Evolutionary conservation across 2,329 filamentous ascomycete genomes (phyloP).

Genomic region (Aspergillus sp.): DNA sequence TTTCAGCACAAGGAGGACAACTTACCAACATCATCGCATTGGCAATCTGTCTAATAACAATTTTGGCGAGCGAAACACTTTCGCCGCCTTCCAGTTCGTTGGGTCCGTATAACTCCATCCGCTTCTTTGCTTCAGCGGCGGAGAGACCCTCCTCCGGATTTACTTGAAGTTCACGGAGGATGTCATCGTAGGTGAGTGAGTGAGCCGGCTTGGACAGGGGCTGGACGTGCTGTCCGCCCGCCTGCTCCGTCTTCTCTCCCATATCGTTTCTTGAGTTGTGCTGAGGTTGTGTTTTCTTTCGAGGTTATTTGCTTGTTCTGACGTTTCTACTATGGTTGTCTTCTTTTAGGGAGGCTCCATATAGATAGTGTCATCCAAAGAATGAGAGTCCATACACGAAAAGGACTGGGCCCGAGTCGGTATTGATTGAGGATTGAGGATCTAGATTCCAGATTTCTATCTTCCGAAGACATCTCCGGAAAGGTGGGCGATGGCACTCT

Average conservation of each 20-base stretch:
- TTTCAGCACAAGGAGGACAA: slow-evolving; percentile 2
- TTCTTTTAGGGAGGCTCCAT: slow-evolving; percentile 32
- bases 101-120: slow-evolving; percentile 58
- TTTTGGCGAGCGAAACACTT: slow-evolving; percentile 69
- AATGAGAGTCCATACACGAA: slow-evolving; percentile 34
- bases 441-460: slow-evolving; percentile 1
- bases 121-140: slow-evolving; percentile 52
- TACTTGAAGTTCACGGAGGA: slow-evolving; percentile 56
- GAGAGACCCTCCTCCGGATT: slow-evolving; percentile 60
- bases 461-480: neutral
- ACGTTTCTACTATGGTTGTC: slow-evolving; percentile 12
- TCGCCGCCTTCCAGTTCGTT: slow-evolving; percentile 66
- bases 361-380: slow-evolving; percentile 31
- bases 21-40: slow-evolving; percentile 68
- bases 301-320: neutral
- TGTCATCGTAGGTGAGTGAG: slow-evolving; percentile 54
- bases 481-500: slow-evolving; percentile 5
- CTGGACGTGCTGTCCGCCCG: slow-evolving; percentile 11
- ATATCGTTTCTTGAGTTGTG: slow-evolving; percentile 2
- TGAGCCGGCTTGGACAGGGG: slow-evolving; percentile 65
- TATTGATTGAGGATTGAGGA: slow-evolving; percentile 13
- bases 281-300: neutral
- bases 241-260: neutral
- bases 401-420: slow-evolving; percentile 5
- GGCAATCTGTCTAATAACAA: slow-evolving; percentile 64